These are phyloP conservation scores for Umbelopsis vinacea DNA, from an alignment of 192 early-diverging fungal genomes.

Conservation along the genomic window DNA sequence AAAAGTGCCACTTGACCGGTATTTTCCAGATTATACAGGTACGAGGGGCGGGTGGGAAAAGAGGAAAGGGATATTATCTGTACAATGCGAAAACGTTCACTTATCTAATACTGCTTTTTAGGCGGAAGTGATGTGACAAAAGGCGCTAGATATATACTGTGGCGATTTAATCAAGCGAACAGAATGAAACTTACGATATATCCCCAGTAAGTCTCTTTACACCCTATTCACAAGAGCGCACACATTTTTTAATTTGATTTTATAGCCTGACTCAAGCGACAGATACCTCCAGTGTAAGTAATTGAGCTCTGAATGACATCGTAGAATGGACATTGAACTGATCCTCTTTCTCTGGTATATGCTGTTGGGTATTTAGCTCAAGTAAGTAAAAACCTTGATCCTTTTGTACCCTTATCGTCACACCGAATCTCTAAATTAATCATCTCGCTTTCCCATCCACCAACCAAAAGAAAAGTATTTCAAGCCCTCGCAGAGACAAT, in stretches of 20 bases:
- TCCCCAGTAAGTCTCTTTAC: constrained; percentile 84
- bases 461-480: constrained; percentile 60
- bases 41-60: background rate
- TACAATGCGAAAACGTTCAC: too few relatives aligned
- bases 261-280: constrained; percentile 85
- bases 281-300: constrained; percentile 80
- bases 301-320: background rate
- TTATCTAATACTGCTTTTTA: constrained; percentile 14
- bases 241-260: background rate
- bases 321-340: too few relatives aligned
- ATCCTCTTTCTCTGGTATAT: too few relatives aligned
- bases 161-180: constrained; percentile 90
- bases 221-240: background rate
- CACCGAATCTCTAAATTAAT: background rate
- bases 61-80: background rate
- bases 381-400: background rate
- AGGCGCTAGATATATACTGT: constrained; percentile 88
- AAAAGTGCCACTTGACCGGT: constrained; percentile 66
- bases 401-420: too few relatives aligned
- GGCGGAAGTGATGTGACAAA: constrained; percentile 81
- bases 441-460: constrained; percentile 49
- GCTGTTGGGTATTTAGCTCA: background rate
- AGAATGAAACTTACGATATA: constrained; percentile 84
- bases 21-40: constrained; percentile 81
- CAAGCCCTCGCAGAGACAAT: constrained; percentile 91